phyloP scores from a whole-genome alignment of 176 grass and related monocot genomes.

The Zoysia pacifica region DNA sequence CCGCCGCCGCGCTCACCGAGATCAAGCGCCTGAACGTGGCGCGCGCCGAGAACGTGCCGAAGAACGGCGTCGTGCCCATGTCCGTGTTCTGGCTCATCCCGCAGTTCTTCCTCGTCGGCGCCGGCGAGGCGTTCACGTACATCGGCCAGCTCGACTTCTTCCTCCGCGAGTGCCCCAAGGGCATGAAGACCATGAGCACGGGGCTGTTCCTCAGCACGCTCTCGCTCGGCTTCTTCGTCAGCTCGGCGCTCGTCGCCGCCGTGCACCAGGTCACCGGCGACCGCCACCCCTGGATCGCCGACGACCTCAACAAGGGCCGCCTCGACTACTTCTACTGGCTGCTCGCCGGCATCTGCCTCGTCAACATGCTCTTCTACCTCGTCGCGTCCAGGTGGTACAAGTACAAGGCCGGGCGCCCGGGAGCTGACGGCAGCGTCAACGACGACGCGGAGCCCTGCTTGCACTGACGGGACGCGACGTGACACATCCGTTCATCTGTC shows the following conservation, averaged over 20 bases:
- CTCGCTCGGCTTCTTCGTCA: constrained; percentile 86
- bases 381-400: constrained; percentile 73
- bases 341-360: constrained; percentile 57
- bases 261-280: constrained; percentile 65
- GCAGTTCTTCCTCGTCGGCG: constrained; percentile 82
- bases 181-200: constrained; percentile 99
- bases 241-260: constrained; percentile 67
- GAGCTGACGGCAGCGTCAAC: constrained; percentile 40
- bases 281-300: constrained; percentile 59
- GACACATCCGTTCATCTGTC: not conserved
- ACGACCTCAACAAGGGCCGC: constrained; percentile 74
- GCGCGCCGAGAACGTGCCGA: not conserved
- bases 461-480: constrained; percentile 26
- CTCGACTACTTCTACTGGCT: constrained; percentile 97
- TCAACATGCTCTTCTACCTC: constrained; percentile 64
- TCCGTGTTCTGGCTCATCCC: constrained; percentile 84
- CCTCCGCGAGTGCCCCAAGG: constrained; percentile 88
- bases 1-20: constrained; percentile 65
- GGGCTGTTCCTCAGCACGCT: constrained; percentile 91
- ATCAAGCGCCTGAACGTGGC: constrained; percentile 54
- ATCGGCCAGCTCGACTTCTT: constrained; percentile 99
- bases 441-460: constrained; percentile 46
- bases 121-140: constrained; percentile 89
- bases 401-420: constrained; percentile 60
- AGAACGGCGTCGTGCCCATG: constrained; percentile 31